phyloP scores from a whole-genome alignment of 2,329 filamentous ascomycete genomes.

The Podosphaera aphanis region DNA sequence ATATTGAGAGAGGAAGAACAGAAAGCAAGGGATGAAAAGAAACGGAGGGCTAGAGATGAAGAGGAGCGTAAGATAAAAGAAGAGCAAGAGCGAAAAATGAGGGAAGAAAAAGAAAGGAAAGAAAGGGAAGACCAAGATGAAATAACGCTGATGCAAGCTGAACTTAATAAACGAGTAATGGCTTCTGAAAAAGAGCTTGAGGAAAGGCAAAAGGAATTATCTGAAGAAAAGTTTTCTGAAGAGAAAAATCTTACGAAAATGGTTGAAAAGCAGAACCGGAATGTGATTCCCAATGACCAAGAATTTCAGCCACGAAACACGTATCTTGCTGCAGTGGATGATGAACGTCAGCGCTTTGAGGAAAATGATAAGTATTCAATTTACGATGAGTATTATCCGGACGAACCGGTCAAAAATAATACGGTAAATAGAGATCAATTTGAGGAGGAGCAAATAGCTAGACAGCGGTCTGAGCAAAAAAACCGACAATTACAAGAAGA shows the following conservation, averaged over 20 bases:
- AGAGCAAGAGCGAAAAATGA: neutral
- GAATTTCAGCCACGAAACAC: neutral
- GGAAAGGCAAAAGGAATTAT: neutral
- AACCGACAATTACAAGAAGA: neutral
- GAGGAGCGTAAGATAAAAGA: neutral
- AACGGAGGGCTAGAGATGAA: neutral
- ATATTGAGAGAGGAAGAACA: neutral
- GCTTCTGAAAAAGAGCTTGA: neutral
- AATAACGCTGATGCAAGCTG: neutral
- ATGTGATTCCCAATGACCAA: neutral
- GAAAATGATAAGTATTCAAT: neutral
- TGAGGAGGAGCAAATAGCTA: neutral
- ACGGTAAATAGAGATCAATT: neutral
- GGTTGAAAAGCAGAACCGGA: neutral
- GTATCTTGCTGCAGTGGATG: neutral
- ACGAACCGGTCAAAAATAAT: neutral
- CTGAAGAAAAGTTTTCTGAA: neutral
- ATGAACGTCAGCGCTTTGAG: neutral
- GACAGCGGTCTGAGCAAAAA: neutral
- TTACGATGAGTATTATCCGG: neutral
- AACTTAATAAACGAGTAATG: neutral
- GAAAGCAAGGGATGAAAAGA: neutral
- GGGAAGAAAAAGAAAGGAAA: neutral
- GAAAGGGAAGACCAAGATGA: neutral
- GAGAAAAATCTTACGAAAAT: neutral